A percentile compares a stretch with the other conserved stretches of the same genome.
These are phyloP conservation scores for Arachis monticola DNA, from an alignment of 331 rosid genomes.

Conservation along the genomic window DNA sequence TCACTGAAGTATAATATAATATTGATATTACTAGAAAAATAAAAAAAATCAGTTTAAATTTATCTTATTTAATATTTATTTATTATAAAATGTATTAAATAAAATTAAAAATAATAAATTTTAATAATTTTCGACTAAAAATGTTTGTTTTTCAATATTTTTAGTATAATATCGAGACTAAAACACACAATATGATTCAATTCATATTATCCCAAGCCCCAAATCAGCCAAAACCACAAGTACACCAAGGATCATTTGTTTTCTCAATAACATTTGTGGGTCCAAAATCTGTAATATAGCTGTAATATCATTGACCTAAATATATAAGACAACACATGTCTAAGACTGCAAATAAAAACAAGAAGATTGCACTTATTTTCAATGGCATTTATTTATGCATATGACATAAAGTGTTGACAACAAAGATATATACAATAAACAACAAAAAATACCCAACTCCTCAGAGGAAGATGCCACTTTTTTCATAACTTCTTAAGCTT, in stretches of 20 bases:
- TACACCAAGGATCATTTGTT: conserved; percentile 1
- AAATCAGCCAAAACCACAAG: conserved; percentile 9
- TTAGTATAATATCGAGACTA: no score
- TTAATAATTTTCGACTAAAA: no score
- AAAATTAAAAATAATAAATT: no score
- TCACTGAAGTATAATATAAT: no score
- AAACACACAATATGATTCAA: no score
- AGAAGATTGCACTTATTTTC: conserved; percentile 5
- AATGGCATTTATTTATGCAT: conserved; percentile 11
- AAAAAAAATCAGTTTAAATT: no score
- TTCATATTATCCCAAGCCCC: no score
- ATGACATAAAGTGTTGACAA: background rate
- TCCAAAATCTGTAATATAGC: conserved; percentile 35
- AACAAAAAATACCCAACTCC: conserved; percentile 27
- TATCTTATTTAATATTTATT: no score
- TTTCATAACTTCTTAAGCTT: no score
- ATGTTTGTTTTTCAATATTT: no score
- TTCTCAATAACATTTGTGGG: conserved; percentile 28
- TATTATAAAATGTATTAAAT: no score
- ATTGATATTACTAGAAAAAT: no score
- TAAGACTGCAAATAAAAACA: background rate
- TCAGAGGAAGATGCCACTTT: background rate
- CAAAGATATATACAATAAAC: background rate
- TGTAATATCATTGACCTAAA: conserved; percentile 21
- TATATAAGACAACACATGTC: conserved; percentile 14